These are phyloP conservation scores for Psophocarpus tetragonolobus DNA, from an alignment of 306 rosid species.

Conservation along the genomic window DNA sequence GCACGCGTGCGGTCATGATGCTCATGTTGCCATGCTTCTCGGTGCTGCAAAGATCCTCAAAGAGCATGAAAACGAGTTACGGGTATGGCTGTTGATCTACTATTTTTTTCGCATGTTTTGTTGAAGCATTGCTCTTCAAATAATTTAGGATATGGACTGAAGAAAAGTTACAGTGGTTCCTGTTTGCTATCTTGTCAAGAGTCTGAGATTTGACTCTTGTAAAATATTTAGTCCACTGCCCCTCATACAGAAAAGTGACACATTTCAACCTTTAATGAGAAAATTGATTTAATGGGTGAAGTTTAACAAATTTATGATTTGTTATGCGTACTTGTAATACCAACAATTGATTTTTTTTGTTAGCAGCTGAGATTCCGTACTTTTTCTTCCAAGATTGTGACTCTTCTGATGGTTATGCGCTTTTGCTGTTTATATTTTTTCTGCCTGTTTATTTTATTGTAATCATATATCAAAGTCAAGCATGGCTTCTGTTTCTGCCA, in stretches of 20 bases:
- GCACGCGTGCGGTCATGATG: constrained; percentile 98
- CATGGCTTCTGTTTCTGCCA: not conserved
- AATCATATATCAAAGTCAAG: constrained; percentile 13
- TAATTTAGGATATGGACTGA: not conserved
- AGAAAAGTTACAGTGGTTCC: not conserved
- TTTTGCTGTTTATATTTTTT: not conserved
- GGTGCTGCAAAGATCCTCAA: constrained; percentile 88
- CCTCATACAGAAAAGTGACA: not conserved
- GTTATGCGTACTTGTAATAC: not conserved
- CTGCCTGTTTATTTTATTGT: not conserved
- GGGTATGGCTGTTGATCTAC: constrained; percentile 35
- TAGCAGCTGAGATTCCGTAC: not conserved
- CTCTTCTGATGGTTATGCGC: constrained; percentile 9
- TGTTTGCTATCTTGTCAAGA: not conserved
- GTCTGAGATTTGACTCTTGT: not conserved
- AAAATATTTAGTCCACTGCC: not conserved
- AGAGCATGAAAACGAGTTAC: constrained; percentile 49
- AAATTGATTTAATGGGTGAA: not conserved
- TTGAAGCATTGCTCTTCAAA: not conserved
- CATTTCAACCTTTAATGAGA: not conserved
- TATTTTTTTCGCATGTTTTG: not conserved
- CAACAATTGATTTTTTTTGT: not conserved
- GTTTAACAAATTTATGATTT: not conserved
- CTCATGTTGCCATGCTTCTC: constrained; percentile 94
- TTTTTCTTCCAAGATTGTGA: not conserved